phyloP scores from a whole-genome alignment of 257 asterid species.

The Forsythia suspensa region DNA sequence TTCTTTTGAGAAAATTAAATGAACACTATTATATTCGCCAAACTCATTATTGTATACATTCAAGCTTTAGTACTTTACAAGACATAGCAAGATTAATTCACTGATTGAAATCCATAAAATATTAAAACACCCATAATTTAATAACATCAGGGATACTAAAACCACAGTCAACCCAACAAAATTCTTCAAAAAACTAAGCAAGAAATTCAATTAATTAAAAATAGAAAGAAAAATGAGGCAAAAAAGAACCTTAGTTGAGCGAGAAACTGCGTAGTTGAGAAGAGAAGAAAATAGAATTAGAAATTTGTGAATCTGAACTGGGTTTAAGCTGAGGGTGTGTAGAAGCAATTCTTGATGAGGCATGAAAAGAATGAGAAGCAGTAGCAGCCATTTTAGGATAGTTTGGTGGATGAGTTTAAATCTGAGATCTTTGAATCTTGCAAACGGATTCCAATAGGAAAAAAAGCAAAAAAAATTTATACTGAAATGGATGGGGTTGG shows the following conservation, averaged over 20 bases:
- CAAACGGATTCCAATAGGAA: background rate
- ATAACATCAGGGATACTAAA: background rate
- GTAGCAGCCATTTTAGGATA: background rate
- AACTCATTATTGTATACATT: background rate
- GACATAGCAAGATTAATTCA: background rate
- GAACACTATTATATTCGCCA: background rate
- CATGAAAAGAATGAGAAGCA: background rate
- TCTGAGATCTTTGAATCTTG: background rate
- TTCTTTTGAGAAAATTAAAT: background rate
- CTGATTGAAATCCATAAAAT: constrained; percentile 3
- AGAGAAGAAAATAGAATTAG: constrained; percentile 48
- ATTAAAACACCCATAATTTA: constrained; percentile 12
- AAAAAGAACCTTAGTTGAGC: constrained; percentile 41
- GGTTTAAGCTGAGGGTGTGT: background rate
- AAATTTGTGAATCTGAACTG: background rate
- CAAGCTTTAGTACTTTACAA: background rate
- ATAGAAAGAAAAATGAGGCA: background rate
- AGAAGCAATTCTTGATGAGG: background rate
- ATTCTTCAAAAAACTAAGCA: background rate
- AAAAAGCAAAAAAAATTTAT: background rate
- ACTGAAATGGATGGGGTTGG: background rate
- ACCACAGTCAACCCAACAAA: background rate
- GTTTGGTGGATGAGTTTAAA: background rate
- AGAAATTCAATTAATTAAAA: background rate
- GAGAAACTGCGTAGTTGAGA: constrained; percentile 43